Evolutionary conservation across 1,139 yeast genomes (phyloP), one percentile per base, ranked within the genome.

Genomic region (Debaryomyces udenii): DNA sequence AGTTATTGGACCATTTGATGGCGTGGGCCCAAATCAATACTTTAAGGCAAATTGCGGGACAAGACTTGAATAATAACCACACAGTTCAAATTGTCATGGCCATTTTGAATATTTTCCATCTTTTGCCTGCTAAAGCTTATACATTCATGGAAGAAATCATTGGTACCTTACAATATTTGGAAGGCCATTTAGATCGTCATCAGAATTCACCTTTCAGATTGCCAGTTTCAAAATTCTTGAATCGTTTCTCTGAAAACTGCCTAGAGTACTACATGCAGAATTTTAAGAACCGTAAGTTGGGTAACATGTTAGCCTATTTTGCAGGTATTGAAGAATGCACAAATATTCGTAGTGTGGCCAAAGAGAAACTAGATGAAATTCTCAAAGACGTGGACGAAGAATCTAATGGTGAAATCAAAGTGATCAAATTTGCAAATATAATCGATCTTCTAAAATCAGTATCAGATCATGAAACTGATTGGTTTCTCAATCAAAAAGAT

Each of bases 11-110:
- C 55, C 99, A 94, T 63, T 70, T 93, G 51, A 87, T 85, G 78
- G 96, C 97, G 0, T 91, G 97, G 96, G 96, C 98, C 0, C 94
- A 89, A 51, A 89, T 95, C 6, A 78, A 80, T 35, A 80, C 87
- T 1, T 66, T 94, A 37, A 79, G 87, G 38, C 79, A 79, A 49
- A 77, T 85, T 40, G 82, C 96, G 0, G 78, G 81, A 20, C 86
- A 82, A 52, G 91, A 85, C 41, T 71, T 89, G 45, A 89, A 83
- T 32, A 87, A 83, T 47, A 88, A 88, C 46, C 86, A 85, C 37
- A 86, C 91, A 0, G 85, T 89, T 11, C 86, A 87, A 56, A 85
- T 93, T 27, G 91, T 93, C 32, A 88, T 86, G 55, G 96, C 96
- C 0, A 89, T 94, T 42, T 73, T 94, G 54, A 90, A 93, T 51